Percentiles rank a stretch among this genome's conserved stretches.
Evolutionary conservation across 2,329 filamentous ascomycete genomes (phyloP).

Genomic region (Orbilia brochopaga): DNA sequence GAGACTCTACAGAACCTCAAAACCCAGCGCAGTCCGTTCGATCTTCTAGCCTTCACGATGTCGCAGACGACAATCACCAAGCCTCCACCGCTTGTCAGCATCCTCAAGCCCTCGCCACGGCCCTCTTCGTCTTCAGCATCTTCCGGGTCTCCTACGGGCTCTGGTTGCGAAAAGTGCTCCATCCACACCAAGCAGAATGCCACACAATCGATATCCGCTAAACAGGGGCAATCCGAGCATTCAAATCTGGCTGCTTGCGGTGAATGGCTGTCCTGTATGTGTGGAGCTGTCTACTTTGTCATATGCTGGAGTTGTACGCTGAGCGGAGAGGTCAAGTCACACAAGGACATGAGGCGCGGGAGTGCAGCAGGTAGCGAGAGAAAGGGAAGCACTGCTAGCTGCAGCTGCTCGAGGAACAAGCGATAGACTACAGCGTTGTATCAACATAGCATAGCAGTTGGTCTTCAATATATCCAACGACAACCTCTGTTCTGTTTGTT

Average conservation of each 20-base stretch:
- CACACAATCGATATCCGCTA: constrained; percentile 1
- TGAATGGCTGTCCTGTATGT: constrained; percentile 44
- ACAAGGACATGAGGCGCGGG: constrained; percentile 22
- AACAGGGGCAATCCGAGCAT: constrained; percentile 31
- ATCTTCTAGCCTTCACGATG: not conserved
- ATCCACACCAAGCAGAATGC: constrained; percentile 24
- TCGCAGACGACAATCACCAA: constrained; percentile 22
- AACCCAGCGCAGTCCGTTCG: not conserved
- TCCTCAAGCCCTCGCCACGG: constrained; percentile 19
- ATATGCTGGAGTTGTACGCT: constrained; percentile 48
- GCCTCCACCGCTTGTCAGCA: constrained; percentile 20
- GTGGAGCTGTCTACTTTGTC: constrained; percentile 38
- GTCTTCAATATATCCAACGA: no score
- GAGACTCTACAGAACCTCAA: not conserved
- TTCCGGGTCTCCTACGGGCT: constrained; percentile 2
- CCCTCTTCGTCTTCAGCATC: constrained; percentile 13
- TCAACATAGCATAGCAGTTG: no score
- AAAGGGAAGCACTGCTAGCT: constrained; percentile 17
- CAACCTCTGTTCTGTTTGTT: not conserved
- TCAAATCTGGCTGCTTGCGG: constrained; percentile 41
- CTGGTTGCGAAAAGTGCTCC: constrained; percentile 32
- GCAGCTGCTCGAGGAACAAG: constrained; percentile 16
- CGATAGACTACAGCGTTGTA: not conserved
- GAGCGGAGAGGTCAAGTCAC: constrained; percentile 45
- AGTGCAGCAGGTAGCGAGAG: constrained; percentile 6